phyloP scores from a whole-genome alignment of 192 early-diverging fungal species.

The Mortierella claussenii region DNA sequence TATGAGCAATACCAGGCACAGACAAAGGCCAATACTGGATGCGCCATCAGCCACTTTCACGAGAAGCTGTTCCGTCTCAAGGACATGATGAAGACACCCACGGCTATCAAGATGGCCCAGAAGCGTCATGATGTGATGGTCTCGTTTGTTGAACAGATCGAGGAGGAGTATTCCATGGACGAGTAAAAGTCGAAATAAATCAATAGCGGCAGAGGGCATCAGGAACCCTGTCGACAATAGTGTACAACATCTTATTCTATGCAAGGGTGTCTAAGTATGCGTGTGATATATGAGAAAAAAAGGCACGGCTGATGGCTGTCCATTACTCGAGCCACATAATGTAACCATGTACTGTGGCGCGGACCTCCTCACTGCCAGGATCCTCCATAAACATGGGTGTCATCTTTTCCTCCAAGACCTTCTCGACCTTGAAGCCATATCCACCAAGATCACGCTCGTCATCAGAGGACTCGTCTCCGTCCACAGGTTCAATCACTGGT shows the following conservation, averaged over 20 bases:
- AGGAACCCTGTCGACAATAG: no score
- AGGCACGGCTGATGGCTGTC: not conserved
- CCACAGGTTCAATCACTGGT: conserved; percentile 24
- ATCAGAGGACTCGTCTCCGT: conserved; percentile 40
- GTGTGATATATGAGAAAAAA: not conserved
- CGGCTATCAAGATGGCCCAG: conserved; percentile 63
- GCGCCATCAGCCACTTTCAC: conserved; percentile 73
- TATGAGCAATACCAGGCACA: conserved; percentile 69
- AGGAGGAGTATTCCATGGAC: conserved; percentile 63
- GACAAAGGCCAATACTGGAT: conserved; percentile 58
- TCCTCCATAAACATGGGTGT: conserved; percentile 91
- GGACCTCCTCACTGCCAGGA: conserved; percentile 77
- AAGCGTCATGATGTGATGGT: conserved; percentile 68
- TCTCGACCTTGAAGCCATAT: conserved; percentile 74
- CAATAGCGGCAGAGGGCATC: no score
- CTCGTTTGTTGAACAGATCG: conserved; percentile 65
- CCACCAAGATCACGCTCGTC: conserved; percentile 63
- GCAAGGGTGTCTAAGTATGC: not conserved
- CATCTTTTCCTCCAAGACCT: conserved; percentile 75
- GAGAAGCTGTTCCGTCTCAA: conserved; percentile 74
- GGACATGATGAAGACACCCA: conserved; percentile 72
- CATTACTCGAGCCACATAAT: conserved; percentile 47
- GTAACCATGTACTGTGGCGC: conserved; percentile 86
- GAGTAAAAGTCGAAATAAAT: no score
- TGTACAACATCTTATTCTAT: not conserved